A percentile compares a stretch with the other conserved stretches of the same genome.
Conservation (phyloP, 140 eudicot genomes). For the Anethum foeniculum region DNA sequence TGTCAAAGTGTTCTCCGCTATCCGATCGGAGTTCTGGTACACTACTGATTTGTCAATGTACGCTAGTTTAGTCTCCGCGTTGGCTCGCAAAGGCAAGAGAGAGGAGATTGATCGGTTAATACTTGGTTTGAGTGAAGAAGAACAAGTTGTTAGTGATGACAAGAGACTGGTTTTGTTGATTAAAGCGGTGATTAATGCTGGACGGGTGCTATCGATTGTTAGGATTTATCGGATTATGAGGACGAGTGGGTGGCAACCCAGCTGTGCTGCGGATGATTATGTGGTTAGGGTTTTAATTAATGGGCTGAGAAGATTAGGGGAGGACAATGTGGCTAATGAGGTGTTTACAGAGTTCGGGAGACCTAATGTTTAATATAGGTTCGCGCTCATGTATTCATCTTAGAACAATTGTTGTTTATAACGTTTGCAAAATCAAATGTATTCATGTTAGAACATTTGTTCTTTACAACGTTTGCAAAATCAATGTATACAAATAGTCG, state of each 20-base stretch:
- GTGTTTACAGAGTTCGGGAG: conserved; percentile 43
- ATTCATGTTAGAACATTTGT: background rate
- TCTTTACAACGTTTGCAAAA: too few species aligned
- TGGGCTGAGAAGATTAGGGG: conserved; percentile 75
- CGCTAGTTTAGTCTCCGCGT: conserved; percentile 43
- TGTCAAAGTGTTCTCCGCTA: conserved; percentile 45
- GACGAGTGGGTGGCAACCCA: conserved; percentile 47
- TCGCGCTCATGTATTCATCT: background rate
- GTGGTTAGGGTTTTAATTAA: conserved; percentile 68
- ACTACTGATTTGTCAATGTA: conserved; percentile 37
- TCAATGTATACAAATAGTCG: background rate
- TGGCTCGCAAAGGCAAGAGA: conserved; percentile 36
- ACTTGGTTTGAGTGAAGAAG: conserved; percentile 21
- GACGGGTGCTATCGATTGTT: conserved; percentile 46
- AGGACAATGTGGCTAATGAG: conserved; percentile 49
- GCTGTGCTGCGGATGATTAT: conserved; percentile 48
- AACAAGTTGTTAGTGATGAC: conserved; percentile 30
- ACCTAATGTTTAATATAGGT: conserved; percentile 5
- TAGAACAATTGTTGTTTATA: background rate
- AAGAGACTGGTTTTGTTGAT: conserved; percentile 55
- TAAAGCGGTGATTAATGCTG: conserved; percentile 59
- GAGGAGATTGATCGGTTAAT: conserved; percentile 59
- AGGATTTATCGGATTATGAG: conserved; percentile 71
- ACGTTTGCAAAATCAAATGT: too few species aligned
- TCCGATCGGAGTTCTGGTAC: conserved; percentile 58